Evolutionary conservation across 495 filamentous ascomycete species (phyloP).

Genomic region (Penicillium goetzii): DNA sequence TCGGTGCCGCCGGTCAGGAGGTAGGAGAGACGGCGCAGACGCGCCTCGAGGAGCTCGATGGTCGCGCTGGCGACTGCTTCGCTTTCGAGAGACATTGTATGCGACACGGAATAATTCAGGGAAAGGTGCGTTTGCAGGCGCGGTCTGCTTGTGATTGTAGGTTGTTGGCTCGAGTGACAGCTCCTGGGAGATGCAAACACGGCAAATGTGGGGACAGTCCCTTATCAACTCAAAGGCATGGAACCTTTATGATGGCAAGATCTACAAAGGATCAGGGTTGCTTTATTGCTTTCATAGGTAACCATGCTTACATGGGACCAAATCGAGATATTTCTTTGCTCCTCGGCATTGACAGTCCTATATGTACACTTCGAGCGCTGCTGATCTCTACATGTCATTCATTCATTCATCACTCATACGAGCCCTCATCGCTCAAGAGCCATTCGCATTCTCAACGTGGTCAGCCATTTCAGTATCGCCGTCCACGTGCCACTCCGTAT

Average conservation of each 20-base stretch:
- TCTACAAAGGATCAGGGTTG: background rate
- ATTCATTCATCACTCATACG: constrained; percentile 26
- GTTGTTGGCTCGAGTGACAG: constrained; percentile 1
- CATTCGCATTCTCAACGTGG: constrained; percentile 24
- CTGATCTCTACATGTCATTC: constrained; percentile 19
- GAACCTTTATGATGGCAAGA: background rate
- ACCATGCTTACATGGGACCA: background rate
- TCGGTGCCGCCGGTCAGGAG: constrained; percentile 65
- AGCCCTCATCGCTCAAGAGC: constrained; percentile 1
- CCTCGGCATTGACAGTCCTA: background rate
- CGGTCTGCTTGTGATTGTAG: background rate
- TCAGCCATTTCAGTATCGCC: constrained; percentile 23
- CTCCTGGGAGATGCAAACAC: constrained; percentile 29
- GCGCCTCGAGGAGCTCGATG: constrained; percentile 75
- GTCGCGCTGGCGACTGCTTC: constrained; percentile 55
- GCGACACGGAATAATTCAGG: constrained; percentile 1
- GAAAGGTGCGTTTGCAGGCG: background rate
- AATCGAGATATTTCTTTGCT: background rate
- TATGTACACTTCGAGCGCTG: background rate
- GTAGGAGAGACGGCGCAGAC: constrained; percentile 74
- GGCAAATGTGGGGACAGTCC: constrained; percentile 30
- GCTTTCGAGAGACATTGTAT: constrained; percentile 43
- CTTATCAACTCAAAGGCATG: constrained; percentile 8
- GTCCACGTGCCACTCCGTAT: constrained; percentile 18
- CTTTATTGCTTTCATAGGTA: background rate